Conservation (phyloP, 2,329 filamentous ascomycete species). For the Hymenoscyphus repandus region DNA sequence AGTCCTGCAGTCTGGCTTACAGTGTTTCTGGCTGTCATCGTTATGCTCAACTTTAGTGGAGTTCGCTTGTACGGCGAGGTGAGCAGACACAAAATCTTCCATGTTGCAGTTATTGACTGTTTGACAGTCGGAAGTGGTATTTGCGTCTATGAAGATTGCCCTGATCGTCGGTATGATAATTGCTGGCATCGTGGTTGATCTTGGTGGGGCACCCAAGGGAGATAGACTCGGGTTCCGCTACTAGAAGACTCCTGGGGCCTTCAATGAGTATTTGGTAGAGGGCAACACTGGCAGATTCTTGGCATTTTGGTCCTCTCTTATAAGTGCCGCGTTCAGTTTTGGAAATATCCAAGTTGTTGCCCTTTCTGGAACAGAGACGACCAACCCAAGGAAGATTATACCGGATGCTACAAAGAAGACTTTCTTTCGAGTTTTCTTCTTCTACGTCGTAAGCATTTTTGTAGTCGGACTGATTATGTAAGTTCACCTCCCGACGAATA, state of each 20-base stretch:
- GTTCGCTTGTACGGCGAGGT: conserved; percentile 53
- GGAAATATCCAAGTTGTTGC: conserved; percentile 42
- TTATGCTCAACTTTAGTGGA: conserved; percentile 49
- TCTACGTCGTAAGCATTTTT: conserved; percentile 70
- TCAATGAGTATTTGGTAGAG: conserved; percentile 56
- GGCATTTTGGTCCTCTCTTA: conserved; percentile 58
- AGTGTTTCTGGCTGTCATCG: conserved; percentile 33
- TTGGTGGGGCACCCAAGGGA: conserved; percentile 71
- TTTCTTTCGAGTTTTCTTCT: conserved; percentile 70
- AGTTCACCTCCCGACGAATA: too few relatives aligned
- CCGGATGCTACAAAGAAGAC: conserved; percentile 73
- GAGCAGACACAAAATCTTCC: background rate
- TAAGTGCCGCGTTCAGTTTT: conserved; percentile 45
- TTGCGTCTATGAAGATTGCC: conserved; percentile 50
- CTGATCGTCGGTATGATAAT: conserved; percentile 57
- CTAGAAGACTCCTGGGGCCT: conserved; percentile 64
- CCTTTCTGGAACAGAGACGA: conserved; percentile 59
- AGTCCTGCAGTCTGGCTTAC: conserved; percentile 23
- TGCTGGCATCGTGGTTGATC: conserved; percentile 68
- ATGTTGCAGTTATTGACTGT: too few relatives aligned
- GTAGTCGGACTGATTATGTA: conserved; percentile 54
- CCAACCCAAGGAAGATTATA: conserved; percentile 64
- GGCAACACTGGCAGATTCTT: conserved; percentile 61
- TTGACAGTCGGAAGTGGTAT: conserved; percentile 49
- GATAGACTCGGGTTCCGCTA: conserved; percentile 70